A percentile compares a stretch with the other conserved stretches of the same genome.
These are phyloP conservation scores for Leccinum subgranulosum DNA, from an alignment of 768 basidiomycete species.

Conservation along the genomic window DNA sequence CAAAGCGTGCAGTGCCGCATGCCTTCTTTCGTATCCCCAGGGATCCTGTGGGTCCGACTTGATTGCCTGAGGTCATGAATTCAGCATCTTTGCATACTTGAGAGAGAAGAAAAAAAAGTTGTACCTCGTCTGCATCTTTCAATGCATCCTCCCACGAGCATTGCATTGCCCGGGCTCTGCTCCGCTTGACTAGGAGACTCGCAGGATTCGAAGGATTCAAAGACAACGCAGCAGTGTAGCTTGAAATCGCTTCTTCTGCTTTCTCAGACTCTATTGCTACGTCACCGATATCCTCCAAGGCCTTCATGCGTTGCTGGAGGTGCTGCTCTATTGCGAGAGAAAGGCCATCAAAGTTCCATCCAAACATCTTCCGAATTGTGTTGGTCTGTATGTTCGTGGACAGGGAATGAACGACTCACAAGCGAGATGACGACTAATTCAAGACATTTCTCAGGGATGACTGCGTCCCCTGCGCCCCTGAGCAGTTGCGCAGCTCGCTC, in stretches of 20 bases:
- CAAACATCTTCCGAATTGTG: conserved; percentile 1
- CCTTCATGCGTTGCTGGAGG: not conserved
- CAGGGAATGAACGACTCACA: not conserved
- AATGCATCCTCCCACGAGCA: conserved; percentile 5
- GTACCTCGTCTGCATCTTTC: conserved; percentile 14
- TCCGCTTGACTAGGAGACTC: conserved; percentile 7
- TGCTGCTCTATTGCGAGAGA: not conserved
- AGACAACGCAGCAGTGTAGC: not conserved
- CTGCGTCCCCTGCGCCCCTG: not conserved
- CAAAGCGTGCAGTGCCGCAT: not conserved
- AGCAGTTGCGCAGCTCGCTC: not conserved
- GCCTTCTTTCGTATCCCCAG: conserved; percentile 1
- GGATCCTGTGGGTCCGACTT: not conserved
- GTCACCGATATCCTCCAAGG: not conserved
- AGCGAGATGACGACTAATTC: conserved; percentile 5
- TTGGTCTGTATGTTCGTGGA: not conserved
- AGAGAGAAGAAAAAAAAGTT: too few species aligned
- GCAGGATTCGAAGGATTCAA: not conserved
- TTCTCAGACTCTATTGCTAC: not conserved
- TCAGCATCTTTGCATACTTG: not conserved
- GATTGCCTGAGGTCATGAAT: not conserved
- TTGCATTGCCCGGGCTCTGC: not conserved
- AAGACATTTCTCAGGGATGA: not conserved
- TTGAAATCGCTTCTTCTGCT: not conserved
- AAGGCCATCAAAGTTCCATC: conserved; percentile 11